Conservation (phyloP, 75 land plant species). For the Pinus albicaulis region DNA sequence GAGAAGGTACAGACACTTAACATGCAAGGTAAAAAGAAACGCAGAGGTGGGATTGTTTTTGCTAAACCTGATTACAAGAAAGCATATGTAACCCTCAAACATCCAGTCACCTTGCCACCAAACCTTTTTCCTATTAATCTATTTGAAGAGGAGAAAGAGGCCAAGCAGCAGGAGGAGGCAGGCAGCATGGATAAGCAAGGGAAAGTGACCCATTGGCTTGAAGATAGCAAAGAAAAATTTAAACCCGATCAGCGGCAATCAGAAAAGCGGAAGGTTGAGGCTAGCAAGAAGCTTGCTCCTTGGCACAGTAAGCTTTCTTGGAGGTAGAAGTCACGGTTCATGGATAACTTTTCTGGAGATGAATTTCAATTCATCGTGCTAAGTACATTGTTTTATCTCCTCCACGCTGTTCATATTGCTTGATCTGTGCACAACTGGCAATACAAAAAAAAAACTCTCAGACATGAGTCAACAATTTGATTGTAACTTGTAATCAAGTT, state of each 20-base stretch:
- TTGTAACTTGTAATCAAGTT: too few relatives aligned
- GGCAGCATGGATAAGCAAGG: background rate
- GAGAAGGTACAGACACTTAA: slow-evolving; percentile 86
- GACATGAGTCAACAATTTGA: too few relatives aligned
- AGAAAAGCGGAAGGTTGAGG: background rate
- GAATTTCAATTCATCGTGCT: too few relatives aligned
- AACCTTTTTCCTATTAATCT: slow-evolving; percentile 58
- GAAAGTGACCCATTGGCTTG: slow-evolving; percentile 12
- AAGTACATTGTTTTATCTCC: too few relatives aligned
- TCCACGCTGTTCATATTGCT: too few relatives aligned
- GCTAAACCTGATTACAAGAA: slow-evolving; percentile 79
- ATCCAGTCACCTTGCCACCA: slow-evolving; percentile 55
- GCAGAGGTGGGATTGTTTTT: slow-evolving; percentile 40
- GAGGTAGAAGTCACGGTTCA: slow-evolving; percentile 1
- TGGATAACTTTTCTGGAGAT: too few relatives aligned
- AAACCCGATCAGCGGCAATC: background rate
- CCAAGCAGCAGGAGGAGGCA: slow-evolving; percentile 5
- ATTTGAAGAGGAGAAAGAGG: slow-evolving; percentile 44
- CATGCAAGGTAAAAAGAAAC: slow-evolving; percentile 94
- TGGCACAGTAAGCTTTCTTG: slow-evolving; percentile 10
- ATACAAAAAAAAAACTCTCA: too few relatives aligned
- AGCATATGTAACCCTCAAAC: slow-evolving; percentile 75
- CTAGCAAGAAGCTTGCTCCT: background rate
- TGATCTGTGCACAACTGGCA: too few relatives aligned
- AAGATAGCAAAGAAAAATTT: background rate